These are phyloP conservation scores for Trichopus zeylanicus DNA, from an alignment of 116 monocot species.

Conservation along the genomic window DNA sequence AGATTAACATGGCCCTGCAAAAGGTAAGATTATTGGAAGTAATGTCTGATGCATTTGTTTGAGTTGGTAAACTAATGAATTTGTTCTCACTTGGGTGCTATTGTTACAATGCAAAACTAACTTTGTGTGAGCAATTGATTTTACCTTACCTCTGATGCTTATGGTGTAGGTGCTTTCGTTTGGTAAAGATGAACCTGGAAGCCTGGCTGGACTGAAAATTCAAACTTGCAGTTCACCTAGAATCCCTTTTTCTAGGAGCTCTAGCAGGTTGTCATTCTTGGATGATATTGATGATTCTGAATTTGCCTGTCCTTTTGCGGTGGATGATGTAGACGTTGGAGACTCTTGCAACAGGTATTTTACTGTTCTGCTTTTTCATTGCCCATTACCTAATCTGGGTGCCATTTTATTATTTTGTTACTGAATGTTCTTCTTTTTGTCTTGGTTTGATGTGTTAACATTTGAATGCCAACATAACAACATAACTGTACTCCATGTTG, in stretches of 20 bases:
- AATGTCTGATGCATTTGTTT: background rate
- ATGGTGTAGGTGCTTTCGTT: constrained; percentile 11
- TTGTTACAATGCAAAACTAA: no score
- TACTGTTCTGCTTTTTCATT: background rate
- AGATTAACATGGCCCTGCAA: constrained; percentile 13
- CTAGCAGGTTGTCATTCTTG: constrained; percentile 29
- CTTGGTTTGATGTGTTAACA: no score
- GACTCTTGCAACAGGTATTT: constrained; percentile 9
- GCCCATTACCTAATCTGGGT: background rate
- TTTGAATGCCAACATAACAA: no score
- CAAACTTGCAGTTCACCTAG: constrained; percentile 8
- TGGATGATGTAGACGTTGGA: constrained; percentile 29
- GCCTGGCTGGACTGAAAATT: constrained; percentile 12
- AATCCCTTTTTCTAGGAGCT: constrained; percentile 18
- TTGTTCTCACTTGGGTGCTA: no score
- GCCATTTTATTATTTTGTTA: no score
- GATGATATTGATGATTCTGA: constrained; percentile 49
- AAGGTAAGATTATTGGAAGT: constrained; percentile 26
- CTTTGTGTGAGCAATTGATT: no score
- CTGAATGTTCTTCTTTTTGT: no score
- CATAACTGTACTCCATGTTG: no score
- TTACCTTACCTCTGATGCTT: background rate
- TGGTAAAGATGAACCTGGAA: constrained; percentile 21
- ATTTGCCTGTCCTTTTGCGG: constrained; percentile 51
- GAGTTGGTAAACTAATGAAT: background rate